Evolutionary conservation across 192 early-diverging fungal genomes (phyloP), one percentile per base, ranked within the genome.

Genomic region (Coemansia furcata): DNA sequence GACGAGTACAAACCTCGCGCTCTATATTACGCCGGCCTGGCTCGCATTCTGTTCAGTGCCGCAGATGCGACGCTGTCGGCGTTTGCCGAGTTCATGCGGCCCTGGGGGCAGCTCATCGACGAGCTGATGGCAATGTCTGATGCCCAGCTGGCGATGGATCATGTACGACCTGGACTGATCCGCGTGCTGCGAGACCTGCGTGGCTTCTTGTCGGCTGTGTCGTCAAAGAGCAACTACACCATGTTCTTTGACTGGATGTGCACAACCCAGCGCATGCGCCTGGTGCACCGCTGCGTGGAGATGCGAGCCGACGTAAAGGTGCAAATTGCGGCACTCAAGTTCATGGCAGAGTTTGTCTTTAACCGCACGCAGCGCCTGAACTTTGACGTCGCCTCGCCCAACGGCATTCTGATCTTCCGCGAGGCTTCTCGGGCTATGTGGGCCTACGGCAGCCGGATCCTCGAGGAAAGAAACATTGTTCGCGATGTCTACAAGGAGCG

Each of bases 171-270:
- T 72, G 11, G 74, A 79, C 67, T 92, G 14, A 55, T 84, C 9
- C 88, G 89, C 23, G 68, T 89, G 7, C 92, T 96, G 70, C 83
- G 86, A 32, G 92, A 94, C 60, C 73, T 94, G 58, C 83, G 91
- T 46, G 94, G 94, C 3, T 89, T 96, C 50, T 78, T 94, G 36
- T 72, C 80, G 2, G 86, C 90, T 26, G 81, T 94, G 32, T 82
- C 86, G 59, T 82, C 74, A 12, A 75, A 87, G 64, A 74, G 76
- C 62, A 78, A 87, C 66, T 91, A 89, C 66, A 63, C 70, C 11
- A 23, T 91, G 33, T 92, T 95, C 71, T 95, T 95, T 63, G 89
- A 92, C 36, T 97, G 95, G 95, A 86, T 97, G 36, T 90, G 87
- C 76, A 88, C 93, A 21, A 80, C 82, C 12, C 57, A 36, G 29